Conservation (phyloP, 345 rosid species). For the Rhodamnia argentea region DNA sequence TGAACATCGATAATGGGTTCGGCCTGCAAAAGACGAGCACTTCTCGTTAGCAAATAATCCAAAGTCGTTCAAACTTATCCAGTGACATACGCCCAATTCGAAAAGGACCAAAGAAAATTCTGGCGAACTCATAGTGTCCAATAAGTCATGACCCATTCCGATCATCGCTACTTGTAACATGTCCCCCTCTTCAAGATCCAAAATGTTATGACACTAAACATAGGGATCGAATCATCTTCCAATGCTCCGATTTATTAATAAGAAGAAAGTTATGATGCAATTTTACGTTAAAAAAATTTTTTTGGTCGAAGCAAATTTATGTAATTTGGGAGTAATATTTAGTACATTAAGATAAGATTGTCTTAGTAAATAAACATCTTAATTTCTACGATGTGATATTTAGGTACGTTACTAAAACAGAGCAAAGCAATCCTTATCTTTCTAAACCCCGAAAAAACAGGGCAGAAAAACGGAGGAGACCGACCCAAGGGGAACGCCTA, state of each 20-base stretch:
- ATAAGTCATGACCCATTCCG: no score
- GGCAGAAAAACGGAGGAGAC: not conserved
- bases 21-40: constrained; percentile 3
- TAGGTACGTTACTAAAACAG: not conserved
- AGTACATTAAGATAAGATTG: not conserved
- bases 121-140: not conserved
- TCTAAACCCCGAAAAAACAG: not conserved
- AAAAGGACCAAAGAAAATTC: not conserved
- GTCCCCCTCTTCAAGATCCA: not conserved
- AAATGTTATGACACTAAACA: not conserved
- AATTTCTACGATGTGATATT: not conserved
- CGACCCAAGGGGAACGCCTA: not conserved
- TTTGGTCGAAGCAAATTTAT: not conserved
- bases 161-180: not conserved
- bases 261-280: not conserved
- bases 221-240: not conserved
- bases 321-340: rapidly evolving
- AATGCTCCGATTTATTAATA: not conserved
- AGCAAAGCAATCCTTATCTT: not conserved
- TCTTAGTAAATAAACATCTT: not conserved
- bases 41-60: not conserved
- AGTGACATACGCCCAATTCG: not conserved
- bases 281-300: no score
- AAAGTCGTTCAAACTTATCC: not conserved
- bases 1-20: not conserved